Conservation (phyloP, 192 early-diverging fungal genomes). For the Oehlia diaphana region DNA sequence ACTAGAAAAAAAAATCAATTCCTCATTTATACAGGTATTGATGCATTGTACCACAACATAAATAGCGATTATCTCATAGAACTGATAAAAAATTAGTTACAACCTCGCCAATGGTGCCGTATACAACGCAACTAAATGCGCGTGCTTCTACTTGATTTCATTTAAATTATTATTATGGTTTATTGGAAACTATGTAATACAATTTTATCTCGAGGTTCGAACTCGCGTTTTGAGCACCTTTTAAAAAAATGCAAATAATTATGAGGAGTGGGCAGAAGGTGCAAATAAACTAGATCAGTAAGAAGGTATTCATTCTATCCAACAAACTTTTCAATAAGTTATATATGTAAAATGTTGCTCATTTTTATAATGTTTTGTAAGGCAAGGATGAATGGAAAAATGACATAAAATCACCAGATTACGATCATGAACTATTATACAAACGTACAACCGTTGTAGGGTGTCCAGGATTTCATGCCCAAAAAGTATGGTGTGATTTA, state of each 20-base stretch:
- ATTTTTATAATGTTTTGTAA: conserved; percentile 2
- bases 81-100: not conserved
- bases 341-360: not conserved
- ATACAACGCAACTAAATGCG: too few relatives aligned
- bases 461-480: too few relatives aligned
- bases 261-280: conserved; percentile 69
- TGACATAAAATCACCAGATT: conserved; percentile 60
- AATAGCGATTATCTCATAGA: too few relatives aligned
- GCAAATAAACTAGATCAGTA: conserved; percentile 58
- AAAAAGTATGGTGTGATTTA: too few relatives aligned
- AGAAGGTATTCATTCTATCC: conserved; percentile 47
- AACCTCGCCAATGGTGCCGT: too few relatives aligned
- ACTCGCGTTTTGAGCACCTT: conserved; percentile 50
- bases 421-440: conserved; percentile 70
- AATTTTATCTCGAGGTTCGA: conserved; percentile 42
- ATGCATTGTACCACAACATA: too few relatives aligned
- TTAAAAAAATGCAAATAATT: conserved; percentile 60
- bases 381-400: conserved; percentile 70
- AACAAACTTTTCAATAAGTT: not conserved
- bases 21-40: too few relatives aligned
- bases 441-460: too few relatives aligned
- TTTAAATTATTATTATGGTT: not conserved
- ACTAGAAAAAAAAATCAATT: too few relatives aligned
- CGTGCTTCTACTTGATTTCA: too few relatives aligned
- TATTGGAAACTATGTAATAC: conserved; percentile 45